phyloP scores from a whole-genome alignment of 768 basidiomycete genomes.

The Podaxis rugospora region DNA sequence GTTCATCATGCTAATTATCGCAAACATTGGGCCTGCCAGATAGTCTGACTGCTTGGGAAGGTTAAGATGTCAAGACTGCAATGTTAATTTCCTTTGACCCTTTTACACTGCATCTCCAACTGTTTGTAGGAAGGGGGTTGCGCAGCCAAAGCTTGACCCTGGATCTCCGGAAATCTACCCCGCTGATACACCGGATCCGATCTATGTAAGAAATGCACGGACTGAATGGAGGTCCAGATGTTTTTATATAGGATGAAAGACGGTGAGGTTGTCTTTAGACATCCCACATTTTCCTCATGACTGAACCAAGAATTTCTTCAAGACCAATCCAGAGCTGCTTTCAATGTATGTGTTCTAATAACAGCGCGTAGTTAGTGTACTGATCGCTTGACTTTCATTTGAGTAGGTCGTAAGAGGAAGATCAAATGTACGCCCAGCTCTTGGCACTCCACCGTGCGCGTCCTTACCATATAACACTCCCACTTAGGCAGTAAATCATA shows the following conservation, averaged over 20 bases:
- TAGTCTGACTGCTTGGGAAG: not conserved
- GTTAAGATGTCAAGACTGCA: not conserved
- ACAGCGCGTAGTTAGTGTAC: not conserved
- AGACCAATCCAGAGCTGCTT: slow-evolving; percentile 26
- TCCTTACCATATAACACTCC: not conserved
- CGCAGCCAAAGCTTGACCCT: slow-evolving; percentile 1
- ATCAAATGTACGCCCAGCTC: slow-evolving; percentile 19
- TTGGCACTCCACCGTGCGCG: not conserved
- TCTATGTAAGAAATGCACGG: not conserved
- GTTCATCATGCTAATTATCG: not conserved
- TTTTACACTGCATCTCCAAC: not conserved
- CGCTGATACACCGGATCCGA: not conserved
- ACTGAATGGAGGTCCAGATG: not conserved
- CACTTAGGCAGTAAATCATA: slow-evolving; percentile 21
- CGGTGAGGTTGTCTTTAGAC: not conserved
- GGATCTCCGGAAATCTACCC: not conserved
- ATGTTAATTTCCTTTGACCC: not conserved
- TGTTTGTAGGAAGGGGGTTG: slow-evolving; percentile 1
- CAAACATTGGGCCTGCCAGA: not conserved
- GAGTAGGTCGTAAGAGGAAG: slow-evolving; percentile 23
- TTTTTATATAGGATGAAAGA: not conserved
- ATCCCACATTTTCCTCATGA: not conserved
- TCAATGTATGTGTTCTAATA: slow-evolving; percentile 17
- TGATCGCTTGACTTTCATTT: not conserved
- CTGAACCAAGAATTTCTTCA: slow-evolving; percentile 13